phyloP scores from a whole-genome alignment of 2,329 filamentous ascomycete species.

The Dactylellina leptospora region DNA sequence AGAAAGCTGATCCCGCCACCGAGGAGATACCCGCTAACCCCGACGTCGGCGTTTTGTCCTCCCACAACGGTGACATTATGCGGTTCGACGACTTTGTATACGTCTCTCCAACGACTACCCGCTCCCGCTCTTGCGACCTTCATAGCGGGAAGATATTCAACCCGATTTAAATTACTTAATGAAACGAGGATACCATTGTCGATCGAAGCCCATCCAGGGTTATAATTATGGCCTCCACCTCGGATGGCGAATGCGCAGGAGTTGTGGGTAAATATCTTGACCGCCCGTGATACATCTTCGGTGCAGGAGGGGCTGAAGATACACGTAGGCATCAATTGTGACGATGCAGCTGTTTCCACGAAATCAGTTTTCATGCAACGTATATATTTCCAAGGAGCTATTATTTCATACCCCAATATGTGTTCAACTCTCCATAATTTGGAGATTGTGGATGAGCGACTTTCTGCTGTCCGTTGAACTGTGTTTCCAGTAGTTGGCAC shows the following conservation, averaged over 20 bases:
- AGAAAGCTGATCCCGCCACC: constrained; percentile 65
- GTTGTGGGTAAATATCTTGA: constrained; percentile 29
- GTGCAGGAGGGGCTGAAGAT: constrained; percentile 18
- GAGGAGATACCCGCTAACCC: constrained; percentile 63
- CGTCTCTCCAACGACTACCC: constrained; percentile 63
- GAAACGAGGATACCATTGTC: constrained; percentile 65
- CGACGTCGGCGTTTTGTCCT: constrained; percentile 62
- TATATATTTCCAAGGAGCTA: not conserved
- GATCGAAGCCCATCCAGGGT: constrained; percentile 66
- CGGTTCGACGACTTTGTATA: constrained; percentile 61
- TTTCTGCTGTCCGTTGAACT: constrained; percentile 8
- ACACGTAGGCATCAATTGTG: constrained; percentile 14
- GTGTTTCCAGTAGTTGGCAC: constrained; percentile 8
- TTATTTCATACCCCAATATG: constrained; percentile 14
- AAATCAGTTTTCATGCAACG: not conserved
- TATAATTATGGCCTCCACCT: constrained; percentile 66
- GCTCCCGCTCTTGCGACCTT: constrained; percentile 62
- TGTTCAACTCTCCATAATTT: constrained; percentile 21
- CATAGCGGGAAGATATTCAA: constrained; percentile 59
- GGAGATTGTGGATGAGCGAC: constrained; percentile 9
- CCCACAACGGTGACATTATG: constrained; percentile 62
- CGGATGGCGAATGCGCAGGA: constrained; percentile 65
- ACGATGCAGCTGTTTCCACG: not conserved
- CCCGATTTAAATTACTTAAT: constrained; percentile 62
- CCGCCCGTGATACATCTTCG: constrained; percentile 13